A percentile compares a stretch with the other conserved stretches of the same genome.
phyloP scores from a whole-genome alignment of 1,139 yeast species.

The Suhomyces bribrorum region DNA sequence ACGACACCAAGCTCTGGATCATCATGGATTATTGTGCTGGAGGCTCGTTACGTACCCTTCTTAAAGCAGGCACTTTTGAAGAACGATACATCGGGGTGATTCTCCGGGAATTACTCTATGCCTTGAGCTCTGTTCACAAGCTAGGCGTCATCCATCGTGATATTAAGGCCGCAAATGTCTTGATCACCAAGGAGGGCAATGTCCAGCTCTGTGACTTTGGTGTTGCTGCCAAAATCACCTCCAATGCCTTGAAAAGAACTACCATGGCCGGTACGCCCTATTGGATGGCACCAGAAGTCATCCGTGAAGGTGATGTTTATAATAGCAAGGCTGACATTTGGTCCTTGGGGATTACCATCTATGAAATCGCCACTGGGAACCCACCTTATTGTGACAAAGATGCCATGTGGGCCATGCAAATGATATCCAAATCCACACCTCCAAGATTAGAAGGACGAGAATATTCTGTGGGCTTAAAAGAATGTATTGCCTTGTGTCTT shows the following conservation, averaged over 20 bases:
- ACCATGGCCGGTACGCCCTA: conserved; percentile 98
- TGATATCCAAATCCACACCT: conserved; percentile 90
- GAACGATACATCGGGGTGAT: conserved; percentile 82
- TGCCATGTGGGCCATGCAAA: conserved; percentile 90
- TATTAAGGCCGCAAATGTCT: conserved; percentile 91
- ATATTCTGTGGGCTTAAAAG: conserved; percentile 74
- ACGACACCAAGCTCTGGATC: conserved; percentile 92
- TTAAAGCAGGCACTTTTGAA: conserved; percentile 86
- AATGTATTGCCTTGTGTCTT: conserved; percentile 84
- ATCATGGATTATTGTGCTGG: conserved; percentile 98
- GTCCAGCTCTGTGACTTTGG: conserved; percentile 97
- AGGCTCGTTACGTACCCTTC: conserved; percentile 84
- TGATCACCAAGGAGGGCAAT: conserved; percentile 84
- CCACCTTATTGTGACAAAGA: conserved; percentile 98
- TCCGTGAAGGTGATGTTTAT: conserved; percentile 86
- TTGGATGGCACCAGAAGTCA: conserved; percentile 99
- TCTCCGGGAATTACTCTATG: conserved; percentile 75
- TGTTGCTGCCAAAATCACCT: conserved; percentile 85
- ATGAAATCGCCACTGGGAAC: conserved; percentile 93
- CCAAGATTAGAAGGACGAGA: conserved; percentile 92
- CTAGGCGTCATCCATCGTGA: conserved; percentile 95
- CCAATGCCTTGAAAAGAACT: conserved; percentile 71
- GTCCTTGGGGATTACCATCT: conserved; percentile 92
- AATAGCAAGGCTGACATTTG: conserved; percentile 88
- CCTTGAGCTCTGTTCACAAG: conserved; percentile 78